These are phyloP conservation scores for Raffaelea deltoideospora DNA, from an alignment of 2,329 filamentous ascomycete species.

Conservation along the genomic window DNA sequence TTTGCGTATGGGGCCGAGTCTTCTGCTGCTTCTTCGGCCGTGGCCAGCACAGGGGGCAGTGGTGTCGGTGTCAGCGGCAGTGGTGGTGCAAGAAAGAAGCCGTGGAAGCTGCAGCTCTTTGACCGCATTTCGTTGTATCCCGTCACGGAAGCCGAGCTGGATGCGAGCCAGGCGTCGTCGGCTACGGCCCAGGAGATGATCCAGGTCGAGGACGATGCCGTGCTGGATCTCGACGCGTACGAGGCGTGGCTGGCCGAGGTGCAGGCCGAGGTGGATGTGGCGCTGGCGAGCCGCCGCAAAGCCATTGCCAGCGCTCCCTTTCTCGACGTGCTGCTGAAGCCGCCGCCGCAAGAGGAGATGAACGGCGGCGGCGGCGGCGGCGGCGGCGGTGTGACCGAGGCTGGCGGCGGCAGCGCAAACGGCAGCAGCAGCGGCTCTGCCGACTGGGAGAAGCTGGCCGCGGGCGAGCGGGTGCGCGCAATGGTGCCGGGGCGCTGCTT, in stretches of 20 bases:
- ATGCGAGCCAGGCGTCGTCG: conserved; percentile 12
- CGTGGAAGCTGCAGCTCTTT: conserved; percentile 42
- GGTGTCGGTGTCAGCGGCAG: no score
- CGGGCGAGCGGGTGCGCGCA: neutral
- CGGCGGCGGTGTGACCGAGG: neutral
- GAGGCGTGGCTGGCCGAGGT: conserved; percentile 17
- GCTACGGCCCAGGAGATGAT: neutral
- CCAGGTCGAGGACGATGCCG: neutral
- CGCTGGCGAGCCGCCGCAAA: neutral
- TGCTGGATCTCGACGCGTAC: conserved; percentile 16
- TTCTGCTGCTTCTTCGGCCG: no score
- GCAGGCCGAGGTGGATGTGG: neutral
- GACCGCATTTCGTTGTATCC: conserved; percentile 40
- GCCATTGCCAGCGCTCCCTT: neutral
- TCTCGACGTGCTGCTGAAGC: neutral
- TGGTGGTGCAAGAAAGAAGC: no score
- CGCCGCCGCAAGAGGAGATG: no score
- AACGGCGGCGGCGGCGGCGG: no score
- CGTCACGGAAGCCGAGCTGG: conserved; percentile 34
- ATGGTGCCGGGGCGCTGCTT: conserved; percentile 1
- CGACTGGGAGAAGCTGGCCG: neutral
- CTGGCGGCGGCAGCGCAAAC: neutral
- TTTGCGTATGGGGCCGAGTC: no score
- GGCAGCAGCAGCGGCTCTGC: no score
- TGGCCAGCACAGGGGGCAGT: no score